Evolutionary conservation across 352 stramenopile species (phyloP).

Genomic region (Pythium sp.): DNA sequence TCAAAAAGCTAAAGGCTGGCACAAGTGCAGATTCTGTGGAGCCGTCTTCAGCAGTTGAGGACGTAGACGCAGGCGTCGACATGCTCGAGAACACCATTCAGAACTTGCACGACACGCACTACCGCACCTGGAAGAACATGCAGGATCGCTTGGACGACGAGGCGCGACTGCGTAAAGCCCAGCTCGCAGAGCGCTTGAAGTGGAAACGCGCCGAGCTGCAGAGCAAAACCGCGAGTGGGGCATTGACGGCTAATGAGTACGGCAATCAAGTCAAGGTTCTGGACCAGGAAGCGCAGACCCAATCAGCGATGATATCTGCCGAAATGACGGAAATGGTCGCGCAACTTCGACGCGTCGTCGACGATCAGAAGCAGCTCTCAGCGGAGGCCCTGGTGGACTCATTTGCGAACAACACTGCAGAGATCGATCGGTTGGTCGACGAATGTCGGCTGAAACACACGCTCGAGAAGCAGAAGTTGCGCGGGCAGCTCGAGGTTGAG

Average conservation of each 20-base stretch:
- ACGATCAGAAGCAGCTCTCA: conserved; percentile 13
- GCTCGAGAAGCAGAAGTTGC: conserved; percentile 19
- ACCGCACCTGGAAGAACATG: conserved; percentile 27
- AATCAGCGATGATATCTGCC: conserved; percentile 18
- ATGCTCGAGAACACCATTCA: conserved; percentile 24
- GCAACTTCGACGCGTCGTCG: conserved; percentile 19
- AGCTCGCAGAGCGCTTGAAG: conserved; percentile 32
- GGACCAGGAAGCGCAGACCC: conserved; percentile 20
- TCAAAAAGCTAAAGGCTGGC: neutral
- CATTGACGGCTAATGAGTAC: conserved; percentile 7
- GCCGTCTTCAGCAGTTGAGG: neutral
- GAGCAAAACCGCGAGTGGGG: conserved; percentile 7
- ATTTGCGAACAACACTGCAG: conserved; percentile 13
- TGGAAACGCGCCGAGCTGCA: conserved; percentile 28
- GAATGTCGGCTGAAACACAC: conserved; percentile 20
- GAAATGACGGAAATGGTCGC: conserved; percentile 15
- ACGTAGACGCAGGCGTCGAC: neutral
- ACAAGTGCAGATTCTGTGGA: neutral
- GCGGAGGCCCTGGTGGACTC: conserved; percentile 19
- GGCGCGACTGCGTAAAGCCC: conserved; percentile 25
- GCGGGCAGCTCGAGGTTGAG: conserved; percentile 23
- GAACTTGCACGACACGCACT: conserved; percentile 32
- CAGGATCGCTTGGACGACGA: conserved; percentile 33
- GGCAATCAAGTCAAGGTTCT: conserved; percentile 7
- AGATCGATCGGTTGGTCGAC: conserved; percentile 23